These are phyloP conservation scores for Hyphodiscus sp. DNA, from an alignment of 2,329 filamentous ascomycete species.

Conservation along the genomic window DNA sequence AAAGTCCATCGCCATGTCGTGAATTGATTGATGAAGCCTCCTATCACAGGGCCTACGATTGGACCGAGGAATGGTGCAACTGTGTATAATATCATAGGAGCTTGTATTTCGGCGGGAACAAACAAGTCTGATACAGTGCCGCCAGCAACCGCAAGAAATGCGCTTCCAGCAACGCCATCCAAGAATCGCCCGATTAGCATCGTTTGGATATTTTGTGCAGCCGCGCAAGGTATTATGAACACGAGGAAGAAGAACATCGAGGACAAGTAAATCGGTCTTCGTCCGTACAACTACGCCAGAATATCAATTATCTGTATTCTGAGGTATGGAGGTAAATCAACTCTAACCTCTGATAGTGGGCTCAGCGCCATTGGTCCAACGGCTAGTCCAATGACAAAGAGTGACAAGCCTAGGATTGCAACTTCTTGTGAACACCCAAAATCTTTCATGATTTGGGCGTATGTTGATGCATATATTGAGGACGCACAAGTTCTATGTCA, in stretches of 20 bases:
- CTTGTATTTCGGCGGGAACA: slow-evolving; percentile 55
- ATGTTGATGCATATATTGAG: slow-evolving; percentile 77
- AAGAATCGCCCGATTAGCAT: slow-evolving; percentile 73
- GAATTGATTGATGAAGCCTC: slow-evolving; percentile 75
- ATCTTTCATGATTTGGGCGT: slow-evolving; percentile 38
- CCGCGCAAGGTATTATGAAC: slow-evolving; percentile 72
- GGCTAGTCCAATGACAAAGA: slow-evolving; percentile 54
- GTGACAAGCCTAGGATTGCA: slow-evolving; percentile 49
- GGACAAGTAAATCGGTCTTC: slow-evolving; percentile 75
- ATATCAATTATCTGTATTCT: slow-evolving; percentile 37
- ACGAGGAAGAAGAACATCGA: slow-evolving; percentile 61
- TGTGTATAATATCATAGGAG: slow-evolving; percentile 76
- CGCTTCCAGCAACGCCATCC: slow-evolving; percentile 60
- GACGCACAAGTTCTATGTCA: slow-evolving; percentile 65
- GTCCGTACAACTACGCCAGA: slow-evolving; percentile 60
- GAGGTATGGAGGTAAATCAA: not conserved
- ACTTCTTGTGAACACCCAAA: slow-evolving; percentile 23
- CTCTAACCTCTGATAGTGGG: slow-evolving; percentile 44
- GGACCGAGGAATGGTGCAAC: slow-evolving; percentile 57
- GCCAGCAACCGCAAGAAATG: slow-evolving; percentile 66
- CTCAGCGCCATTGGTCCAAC: slow-evolving; percentile 61
- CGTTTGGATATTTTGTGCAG: slow-evolving; percentile 70
- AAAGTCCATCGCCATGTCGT: slow-evolving; percentile 58
- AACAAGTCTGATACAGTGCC: slow-evolving; percentile 81
- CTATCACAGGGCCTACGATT: slow-evolving; percentile 52